Base-by-base conservation (phyloP, 495 filamentous ascomycete genomes). In the Aspergillus nanangensis region DNA sequence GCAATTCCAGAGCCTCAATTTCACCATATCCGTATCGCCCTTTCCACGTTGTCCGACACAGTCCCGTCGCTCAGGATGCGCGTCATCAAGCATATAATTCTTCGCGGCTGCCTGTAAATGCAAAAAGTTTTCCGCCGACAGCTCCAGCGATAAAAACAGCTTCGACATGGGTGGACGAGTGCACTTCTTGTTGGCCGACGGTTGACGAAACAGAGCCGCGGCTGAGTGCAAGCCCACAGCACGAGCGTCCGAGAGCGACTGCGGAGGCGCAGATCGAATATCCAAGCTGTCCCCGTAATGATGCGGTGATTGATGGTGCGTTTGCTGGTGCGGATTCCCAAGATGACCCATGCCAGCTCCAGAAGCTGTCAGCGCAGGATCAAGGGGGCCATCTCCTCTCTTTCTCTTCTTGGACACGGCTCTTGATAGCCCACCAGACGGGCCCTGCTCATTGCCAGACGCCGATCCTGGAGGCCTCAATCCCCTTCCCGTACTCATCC, bases 401-500 rank as follows among this genome's bases (percentile, higher is more conserved):
- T 74, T 74, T 8, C 71, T 56, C 41, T 74, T 74, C 45, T 70
- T 72, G 0, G 71, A 65, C 9, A 56, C 67, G 2, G 62, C 53
- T 19, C 71, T 52, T 18, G 69, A 62, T 47, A 98, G 70, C 8
- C 92, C 92, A 9, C 82, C 57, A 3, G 89, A 83, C 56, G 95
- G 90, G 24, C 86, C 72, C 60, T 96, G 90, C 48, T 80, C 81
- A 61, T 90, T 63, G 15, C 44, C 43, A 17, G 47, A 48, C 3
- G 38, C 32, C 10, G 62, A 56, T 13, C 53, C 61, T 9, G 53
- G 53, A 10, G 47, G 60, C 36, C 65, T 57, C 31, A 66, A 38
- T 10, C 63, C 59, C 47, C 65, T 60, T 10, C 57, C 62, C 13
- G 51, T 52, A 19, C 55, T 43, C 17, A 67, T 51, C 2, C 60